Evolutionary conservation across 768 basidiomycete genomes (phyloP), one percentile per base, ranked within the genome.

Genomic region (Kwoniella heveanensis): DNA sequence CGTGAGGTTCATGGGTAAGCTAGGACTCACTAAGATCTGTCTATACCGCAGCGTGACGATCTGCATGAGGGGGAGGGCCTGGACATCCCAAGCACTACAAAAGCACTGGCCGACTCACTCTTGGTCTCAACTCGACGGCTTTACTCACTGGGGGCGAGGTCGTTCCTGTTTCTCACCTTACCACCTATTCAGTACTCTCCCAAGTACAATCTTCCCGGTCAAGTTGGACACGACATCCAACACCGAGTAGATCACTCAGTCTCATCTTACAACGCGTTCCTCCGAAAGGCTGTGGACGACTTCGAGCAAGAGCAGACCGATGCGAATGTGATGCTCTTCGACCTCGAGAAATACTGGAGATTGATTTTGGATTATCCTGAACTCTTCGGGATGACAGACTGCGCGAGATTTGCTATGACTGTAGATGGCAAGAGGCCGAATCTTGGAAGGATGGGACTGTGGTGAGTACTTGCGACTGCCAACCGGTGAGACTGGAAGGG

Each of bases 311-410:
- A 56, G 19, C 13, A 37, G 10, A 22, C 25, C 9, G 56, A 64
- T 53, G 36, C 49, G 24, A 59, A 64, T 48, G 26, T 64, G 9
- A 64, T 64, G 55, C 22, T 54, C 9, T 64, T 64, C 30, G 63
- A 64, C 37, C 57, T 64, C 27, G 39, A 55, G 24, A 53, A 32
- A 19, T 64, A 52, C 24, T 54, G 53, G 56, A 51, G 54, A 12
- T 19, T 64, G 1, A 29, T 64, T 22, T 25, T 64, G 37, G 57
- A 58, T 21, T 57, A 59, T 17, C 63, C 63, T 9, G 63, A 64
- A 24, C 44, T 64, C 25, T 64, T 64, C 27, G 63, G 63, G 1
- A 64, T 64, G 39, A 58, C 63, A n/a, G 63, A 64, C 32, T 29
- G 44, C 19, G 57, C 55, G n/a, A 51, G 63, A 29, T 64, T 58